Evolutionary conservation across 208 protist species (phyloP).

Genomic region (Wallacemonas sp.): DNA sequence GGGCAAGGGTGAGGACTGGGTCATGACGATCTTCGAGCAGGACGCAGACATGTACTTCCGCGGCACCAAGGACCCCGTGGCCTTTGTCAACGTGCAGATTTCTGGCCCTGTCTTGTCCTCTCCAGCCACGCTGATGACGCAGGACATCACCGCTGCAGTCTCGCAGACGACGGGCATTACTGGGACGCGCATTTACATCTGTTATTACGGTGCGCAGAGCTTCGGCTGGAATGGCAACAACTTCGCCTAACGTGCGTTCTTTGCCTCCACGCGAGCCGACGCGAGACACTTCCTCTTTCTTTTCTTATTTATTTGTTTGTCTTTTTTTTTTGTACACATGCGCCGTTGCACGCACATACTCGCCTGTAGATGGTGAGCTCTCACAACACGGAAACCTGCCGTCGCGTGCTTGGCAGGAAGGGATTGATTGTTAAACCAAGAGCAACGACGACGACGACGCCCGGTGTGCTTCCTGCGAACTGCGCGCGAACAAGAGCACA

Average conservation of each 20-base stretch:
- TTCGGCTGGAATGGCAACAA: constrained; percentile 28
- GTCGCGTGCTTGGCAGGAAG: no score
- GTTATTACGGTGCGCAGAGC: constrained; percentile 22
- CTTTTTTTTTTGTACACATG: no score
- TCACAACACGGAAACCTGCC: no score
- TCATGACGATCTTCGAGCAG: constrained; percentile 36
- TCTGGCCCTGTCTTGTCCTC: constrained; percentile 6
- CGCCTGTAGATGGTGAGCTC: no score
- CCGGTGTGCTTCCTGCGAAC: no score
- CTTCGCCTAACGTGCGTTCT: constrained; percentile 10
- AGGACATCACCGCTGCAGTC: constrained; percentile 18
- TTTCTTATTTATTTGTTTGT: constrained; percentile 13
- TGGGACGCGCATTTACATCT: constrained; percentile 21
- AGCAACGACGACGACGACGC: no score
- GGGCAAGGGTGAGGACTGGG: constrained; percentile 20
- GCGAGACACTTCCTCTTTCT: background rate
- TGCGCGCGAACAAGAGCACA: no score
- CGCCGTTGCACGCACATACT: no score
- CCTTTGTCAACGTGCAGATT: constrained; percentile 22
- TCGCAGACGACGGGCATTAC: constrained; percentile 20
- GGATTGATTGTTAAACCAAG: no score
- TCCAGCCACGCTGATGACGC: constrained; percentile 12
- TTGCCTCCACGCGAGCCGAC: background rate
- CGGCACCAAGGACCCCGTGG: constrained; percentile 15
- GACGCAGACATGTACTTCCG: constrained; percentile 16